phyloP scores from a whole-genome alignment of 2,329 filamentous ascomycete genomes.

The Fusarium sp. region DNA sequence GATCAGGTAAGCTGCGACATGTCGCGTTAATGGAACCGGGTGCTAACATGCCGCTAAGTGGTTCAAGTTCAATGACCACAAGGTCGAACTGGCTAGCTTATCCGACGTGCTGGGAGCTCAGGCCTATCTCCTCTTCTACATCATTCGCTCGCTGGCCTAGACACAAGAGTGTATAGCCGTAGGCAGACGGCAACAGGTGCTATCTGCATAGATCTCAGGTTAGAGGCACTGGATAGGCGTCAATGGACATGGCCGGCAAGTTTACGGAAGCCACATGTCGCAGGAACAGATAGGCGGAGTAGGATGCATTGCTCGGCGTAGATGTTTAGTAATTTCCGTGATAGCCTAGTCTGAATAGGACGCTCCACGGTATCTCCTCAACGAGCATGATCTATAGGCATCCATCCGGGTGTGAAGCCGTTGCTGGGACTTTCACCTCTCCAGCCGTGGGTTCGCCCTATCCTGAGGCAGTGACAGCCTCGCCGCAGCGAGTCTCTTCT shows the following conservation, averaged over 20 bases:
- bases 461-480: neutral
- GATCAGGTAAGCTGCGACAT: slow-evolving; percentile 63
- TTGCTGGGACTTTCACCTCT: neutral
- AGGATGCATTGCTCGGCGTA: slow-evolving; percentile 39
- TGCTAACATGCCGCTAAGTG: slow-evolving; percentile 65
- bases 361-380: slow-evolving; percentile 9
- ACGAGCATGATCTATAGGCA: neutral
- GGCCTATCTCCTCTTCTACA: slow-evolving; percentile 92
- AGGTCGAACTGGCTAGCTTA: slow-evolving; percentile 84
- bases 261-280: slow-evolving; percentile 3
- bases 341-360: slow-evolving; percentile 1
- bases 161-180: neutral
- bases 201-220: neutral
- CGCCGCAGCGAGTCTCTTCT: neutral
- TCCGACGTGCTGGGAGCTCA: slow-evolving; percentile 87
- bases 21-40: neutral
- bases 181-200: neutral
- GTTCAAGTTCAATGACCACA: slow-evolving; percentile 97
- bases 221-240: slow-evolving; percentile 18
- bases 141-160: slow-evolving; percentile 69
- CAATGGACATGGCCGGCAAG: slow-evolving; percentile 16
- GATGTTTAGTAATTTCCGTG: slow-evolving; percentile 24
- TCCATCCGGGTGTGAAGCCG: neutral
- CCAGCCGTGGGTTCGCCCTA: neutral
- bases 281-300: slow-evolving; percentile 17